These are phyloP conservation scores for Botrytis porri DNA, from an alignment of 2,329 filamentous ascomycete genomes.

Conservation along the genomic window DNA sequence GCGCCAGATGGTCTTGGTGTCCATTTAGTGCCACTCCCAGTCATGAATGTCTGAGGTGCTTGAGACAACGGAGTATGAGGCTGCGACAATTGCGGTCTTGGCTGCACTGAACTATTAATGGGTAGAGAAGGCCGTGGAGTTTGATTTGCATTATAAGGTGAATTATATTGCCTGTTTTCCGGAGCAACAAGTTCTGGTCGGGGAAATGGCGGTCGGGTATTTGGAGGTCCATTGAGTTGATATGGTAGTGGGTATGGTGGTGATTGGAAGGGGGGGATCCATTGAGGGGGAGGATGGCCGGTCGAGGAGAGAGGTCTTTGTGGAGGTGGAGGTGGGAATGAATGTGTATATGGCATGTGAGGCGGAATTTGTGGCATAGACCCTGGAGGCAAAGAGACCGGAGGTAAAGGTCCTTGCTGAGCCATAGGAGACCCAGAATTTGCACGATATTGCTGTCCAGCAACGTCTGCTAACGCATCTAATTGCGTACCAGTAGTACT, in stretches of 20 bases:
- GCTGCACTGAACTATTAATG: conserved; percentile 14
- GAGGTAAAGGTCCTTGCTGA: conserved; percentile 28
- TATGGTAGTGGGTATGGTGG: conserved; percentile 24
- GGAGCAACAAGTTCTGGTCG: conserved; percentile 26
- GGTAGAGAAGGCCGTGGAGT: conserved; percentile 24
- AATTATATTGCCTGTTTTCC: conserved; percentile 37
- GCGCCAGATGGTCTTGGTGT: conserved; percentile 54
- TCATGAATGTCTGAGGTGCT: conserved; percentile 24
- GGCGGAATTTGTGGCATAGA: conserved; percentile 9
- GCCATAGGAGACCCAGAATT: conserved; percentile 31
- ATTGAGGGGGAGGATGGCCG: conserved; percentile 29
- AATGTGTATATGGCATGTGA: conserved; percentile 24
- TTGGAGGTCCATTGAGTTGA: conserved; percentile 25
- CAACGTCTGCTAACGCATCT: conserved; percentile 36
- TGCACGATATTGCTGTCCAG: conserved; percentile 37
- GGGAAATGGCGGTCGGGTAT: conserved; percentile 29
- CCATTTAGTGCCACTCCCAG: conserved; percentile 55
- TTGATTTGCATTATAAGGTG: conserved; percentile 37
- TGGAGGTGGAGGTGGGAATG: conserved; percentile 29
- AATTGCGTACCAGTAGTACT: conserved; percentile 32
- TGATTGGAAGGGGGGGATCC: conserved; percentile 24
- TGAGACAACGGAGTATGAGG: conserved; percentile 34
- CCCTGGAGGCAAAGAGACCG: conserved; percentile 11
- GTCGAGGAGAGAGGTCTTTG: conserved; percentile 28
- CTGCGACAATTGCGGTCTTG: conserved; percentile 24